These are phyloP conservation scores for Trypanosoma scelopori DNA, from an alignment of 208 protist genomes.

Conservation along the genomic window DNA sequence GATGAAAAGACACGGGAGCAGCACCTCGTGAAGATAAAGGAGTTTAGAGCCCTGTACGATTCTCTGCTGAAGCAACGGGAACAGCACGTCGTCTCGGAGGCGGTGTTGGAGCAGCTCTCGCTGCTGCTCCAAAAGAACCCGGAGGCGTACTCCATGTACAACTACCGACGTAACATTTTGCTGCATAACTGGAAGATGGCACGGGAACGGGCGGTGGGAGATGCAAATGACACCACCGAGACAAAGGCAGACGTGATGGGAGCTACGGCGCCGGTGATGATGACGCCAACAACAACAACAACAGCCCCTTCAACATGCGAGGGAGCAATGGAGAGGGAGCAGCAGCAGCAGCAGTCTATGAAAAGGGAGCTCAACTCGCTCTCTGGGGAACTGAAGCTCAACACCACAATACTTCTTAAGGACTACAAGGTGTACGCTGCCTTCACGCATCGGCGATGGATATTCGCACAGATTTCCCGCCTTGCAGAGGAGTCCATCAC, in stretches of 20 bases:
- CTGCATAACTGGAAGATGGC: conserved; percentile 24
- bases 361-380: conserved; percentile 31
- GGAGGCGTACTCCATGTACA: conserved; percentile 84
- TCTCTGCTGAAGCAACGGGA: conserved; percentile 32
- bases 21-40: conserved; percentile 12
- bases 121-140: conserved; percentile 60
- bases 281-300: neutral
- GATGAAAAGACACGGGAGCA: conserved; percentile 35
- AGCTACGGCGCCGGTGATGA: neutral
- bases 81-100: conserved; percentile 24
- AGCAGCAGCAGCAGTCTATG: neutral
- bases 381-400: conserved; percentile 63
- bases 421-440: conserved; percentile 89
- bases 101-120: conserved; percentile 38
- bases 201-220: neutral
- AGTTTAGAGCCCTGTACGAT: conserved; percentile 39
- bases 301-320: neutral
- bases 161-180: conserved; percentile 60
- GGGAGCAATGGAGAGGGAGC: neutral
- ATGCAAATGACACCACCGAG: neutral
- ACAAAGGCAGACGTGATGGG: neutral
- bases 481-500: conserved; percentile 33
- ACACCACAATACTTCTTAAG: conserved; percentile 50
- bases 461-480: conserved; percentile 53
- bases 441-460: conserved; percentile 83